phyloP scores from a whole-genome alignment of 192 early-diverging fungal genomes.

The Coemansia brasiliensis region DNA sequence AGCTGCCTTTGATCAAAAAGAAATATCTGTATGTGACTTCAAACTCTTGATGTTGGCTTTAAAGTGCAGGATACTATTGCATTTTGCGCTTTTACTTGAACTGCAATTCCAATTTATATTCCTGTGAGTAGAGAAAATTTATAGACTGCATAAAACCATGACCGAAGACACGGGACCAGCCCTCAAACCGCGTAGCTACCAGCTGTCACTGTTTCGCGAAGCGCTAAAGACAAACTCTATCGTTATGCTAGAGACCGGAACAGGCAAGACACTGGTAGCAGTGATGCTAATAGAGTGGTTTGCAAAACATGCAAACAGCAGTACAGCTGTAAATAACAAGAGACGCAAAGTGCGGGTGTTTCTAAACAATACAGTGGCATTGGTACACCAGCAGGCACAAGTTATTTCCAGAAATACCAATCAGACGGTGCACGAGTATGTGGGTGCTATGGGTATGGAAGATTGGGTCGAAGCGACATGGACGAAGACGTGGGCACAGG shows the following conservation, averaged over 20 bases:
- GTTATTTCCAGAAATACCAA: conserved; percentile 74
- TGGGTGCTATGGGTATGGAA: conserved; percentile 69
- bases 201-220: conserved; percentile 68
- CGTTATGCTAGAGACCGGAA: conserved; percentile 88
- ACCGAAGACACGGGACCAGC: too few species aligned
- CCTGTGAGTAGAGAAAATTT: too few species aligned
- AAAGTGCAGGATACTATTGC: too few species aligned
- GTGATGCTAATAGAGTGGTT: conserved; percentile 84
- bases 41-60: too few species aligned
- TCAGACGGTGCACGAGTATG: conserved; percentile 61
- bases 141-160: too few species aligned
- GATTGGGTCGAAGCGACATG: conserved; percentile 63
- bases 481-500: conserved; percentile 57
- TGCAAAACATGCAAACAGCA: conserved; percentile 23
- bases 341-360: conserved; percentile 61
- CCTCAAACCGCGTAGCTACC: conserved; percentile 71
- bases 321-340: background rate
- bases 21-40: too few species aligned
- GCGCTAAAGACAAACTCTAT: conserved; percentile 78
- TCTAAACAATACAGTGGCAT: conserved; percentile 82
- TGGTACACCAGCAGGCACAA: conserved; percentile 81
- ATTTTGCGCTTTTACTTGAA: too few species aligned
- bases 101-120: too few species aligned
- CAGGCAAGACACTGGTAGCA: conserved; percentile 90
- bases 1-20: too few species aligned